Base-by-base conservation (phyloP, 257 asterid species). In the Solanum chmielewskii region DNA sequence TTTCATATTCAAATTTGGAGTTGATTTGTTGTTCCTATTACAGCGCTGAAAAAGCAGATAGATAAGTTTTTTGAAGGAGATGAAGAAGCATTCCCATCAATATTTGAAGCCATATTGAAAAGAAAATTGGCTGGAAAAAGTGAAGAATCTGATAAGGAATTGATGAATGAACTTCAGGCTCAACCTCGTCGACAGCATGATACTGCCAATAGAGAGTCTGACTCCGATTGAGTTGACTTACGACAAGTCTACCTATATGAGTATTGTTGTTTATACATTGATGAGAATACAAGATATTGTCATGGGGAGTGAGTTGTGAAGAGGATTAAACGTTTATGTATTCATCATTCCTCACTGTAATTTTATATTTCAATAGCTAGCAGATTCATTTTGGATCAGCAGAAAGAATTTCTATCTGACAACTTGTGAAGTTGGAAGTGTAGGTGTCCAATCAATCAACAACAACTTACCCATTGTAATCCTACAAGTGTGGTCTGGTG, bases 31-130 rank as follows among this genome's bases (percentile, higher is more conserved):
- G n/a, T 49, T 42, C 35, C 29, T 31, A 16, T 80, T 44, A 80
- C 89, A 90, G 92, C 84, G 20, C 77, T 90, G 71, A 90, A 89
- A 25, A 76, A 80, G 85, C 88, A 76, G 91, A 86, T 91, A 78
- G 56, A 91, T 86, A 87, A 70, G 60, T 77, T 89, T 20, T 49
- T 45, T 81, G 90, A 87, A 25, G 92, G 91, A 1, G 90, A 91
- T 16, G 83, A 68, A 25, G 89, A 89, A 31, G 91, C 89, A 41
- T 86, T 91, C 83, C 87, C 89, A 11, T 70, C 91, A 12, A 86
- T 91, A 45, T 89, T 91, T 87, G 90, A 88, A 84, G 88, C 89
- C 25, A 78, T 91, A 66, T 13, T 91, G 89, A 76, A 42, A 86
- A 91, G 91, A 68, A 88, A 89, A 74, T 31, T 89, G 60, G 86